These are phyloP conservation scores for Zygotorulaspora florentina DNA, from an alignment of 805 yeast species.

Conservation along the genomic window DNA sequence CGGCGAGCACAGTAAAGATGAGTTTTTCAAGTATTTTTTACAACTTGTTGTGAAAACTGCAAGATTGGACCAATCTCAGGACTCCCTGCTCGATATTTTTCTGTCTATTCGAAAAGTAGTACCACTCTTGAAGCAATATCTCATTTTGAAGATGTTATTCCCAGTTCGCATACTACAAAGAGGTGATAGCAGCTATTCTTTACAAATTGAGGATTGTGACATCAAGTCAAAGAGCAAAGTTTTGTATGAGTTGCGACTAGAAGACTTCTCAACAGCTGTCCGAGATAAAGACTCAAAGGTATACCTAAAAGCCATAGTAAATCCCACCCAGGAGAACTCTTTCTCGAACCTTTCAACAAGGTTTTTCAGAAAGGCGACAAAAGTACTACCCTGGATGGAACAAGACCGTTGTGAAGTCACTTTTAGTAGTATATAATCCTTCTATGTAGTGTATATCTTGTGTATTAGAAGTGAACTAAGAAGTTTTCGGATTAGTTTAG, in stretches of 20 bases:
- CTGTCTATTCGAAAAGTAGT: conserved; percentile 6
- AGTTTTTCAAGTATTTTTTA: conserved; percentile 1
- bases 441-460: neutral
- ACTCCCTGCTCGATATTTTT: conserved; percentile 1
- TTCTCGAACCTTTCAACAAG: conserved; percentile 6
- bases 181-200: neutral
- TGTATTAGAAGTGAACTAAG: neutral
- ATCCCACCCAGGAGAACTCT: conserved; percentile 6
- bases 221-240: conserved; percentile 11
- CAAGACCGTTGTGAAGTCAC: conserved; percentile 11
- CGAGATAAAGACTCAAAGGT: conserved; percentile 1
- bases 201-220: conserved; percentile 19
- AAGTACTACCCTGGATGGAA: conserved; percentile 20
- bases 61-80: neutral
- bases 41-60: neutral
- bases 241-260: conserved; percentile 12
- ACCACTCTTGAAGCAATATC: conserved; percentile 13
- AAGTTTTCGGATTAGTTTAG: too few species aligned
- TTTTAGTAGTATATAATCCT: neutral
- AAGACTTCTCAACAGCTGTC: conserved; percentile 14
- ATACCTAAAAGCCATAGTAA: conserved; percentile 9
- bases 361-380: conserved; percentile 12
- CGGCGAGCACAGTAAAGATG: neutral
- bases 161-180: conserved; percentile 10
- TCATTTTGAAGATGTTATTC: conserved; percentile 16